These are phyloP conservation scores for Ogataea pignaliae DNA, from an alignment of 805 yeast species.

Conservation along the genomic window DNA sequence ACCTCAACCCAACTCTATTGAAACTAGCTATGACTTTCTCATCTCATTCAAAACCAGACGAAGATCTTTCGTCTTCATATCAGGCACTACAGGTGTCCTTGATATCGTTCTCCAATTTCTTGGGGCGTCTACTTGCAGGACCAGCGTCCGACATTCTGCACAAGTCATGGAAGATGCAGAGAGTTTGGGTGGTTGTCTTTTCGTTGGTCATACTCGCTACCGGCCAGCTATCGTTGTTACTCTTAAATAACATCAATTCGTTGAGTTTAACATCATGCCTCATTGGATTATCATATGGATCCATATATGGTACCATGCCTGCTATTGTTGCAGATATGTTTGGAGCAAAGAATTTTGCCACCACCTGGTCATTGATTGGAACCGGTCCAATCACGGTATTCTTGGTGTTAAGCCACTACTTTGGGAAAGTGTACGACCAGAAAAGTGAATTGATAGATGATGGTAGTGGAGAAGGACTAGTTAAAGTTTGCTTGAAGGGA, in stretches of 20 bases:
- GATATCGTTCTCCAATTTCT: slow-evolving; percentile 59
- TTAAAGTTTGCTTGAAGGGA: slow-evolving; percentile 39
- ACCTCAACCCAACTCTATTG: slow-evolving; percentile 9
- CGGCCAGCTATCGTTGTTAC: slow-evolving; percentile 34
- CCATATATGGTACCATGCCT: slow-evolving; percentile 70
- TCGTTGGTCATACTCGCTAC: slow-evolving; percentile 35
- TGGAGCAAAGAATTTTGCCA: slow-evolving; percentile 64
- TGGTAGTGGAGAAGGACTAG: slow-evolving; percentile 22
- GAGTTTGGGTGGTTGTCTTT: slow-evolving; percentile 59
- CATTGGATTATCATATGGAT: slow-evolving; percentile 65
- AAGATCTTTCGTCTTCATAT: slow-evolving; percentile 38
- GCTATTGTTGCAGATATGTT: slow-evolving; percentile 69
- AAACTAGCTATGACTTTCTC: slow-evolving; percentile 3
- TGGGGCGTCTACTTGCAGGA: slow-evolving; percentile 64
- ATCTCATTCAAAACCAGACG: slow-evolving; percentile 10
- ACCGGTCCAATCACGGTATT: slow-evolving; percentile 63
- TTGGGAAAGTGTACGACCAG: slow-evolving; percentile 51
- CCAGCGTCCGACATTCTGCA: slow-evolving; percentile 58
- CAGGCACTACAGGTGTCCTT: slow-evolving; percentile 73
- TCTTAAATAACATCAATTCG: slow-evolving; percentile 36
- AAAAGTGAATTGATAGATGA: slow-evolving; percentile 37
- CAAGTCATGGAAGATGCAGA: slow-evolving; percentile 46
- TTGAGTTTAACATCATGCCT: slow-evolving; percentile 48
- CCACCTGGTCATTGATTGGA: slow-evolving; percentile 72
- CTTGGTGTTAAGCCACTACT: slow-evolving; percentile 46